Evolutionary conservation across 441 rosid species (phyloP).

Genomic region (Breynia disticha): DNA sequence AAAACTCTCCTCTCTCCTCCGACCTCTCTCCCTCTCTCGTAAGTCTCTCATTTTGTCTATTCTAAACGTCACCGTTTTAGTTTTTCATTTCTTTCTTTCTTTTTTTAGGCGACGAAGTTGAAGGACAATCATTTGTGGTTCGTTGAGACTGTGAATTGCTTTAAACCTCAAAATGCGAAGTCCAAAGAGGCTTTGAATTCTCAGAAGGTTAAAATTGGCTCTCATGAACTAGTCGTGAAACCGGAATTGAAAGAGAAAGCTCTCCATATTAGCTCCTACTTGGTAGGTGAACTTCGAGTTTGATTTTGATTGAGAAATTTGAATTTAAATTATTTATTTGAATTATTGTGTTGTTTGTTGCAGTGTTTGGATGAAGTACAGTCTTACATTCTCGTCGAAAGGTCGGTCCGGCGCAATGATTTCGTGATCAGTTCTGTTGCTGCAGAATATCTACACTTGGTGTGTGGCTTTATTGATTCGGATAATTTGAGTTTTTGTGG

Average conservation of each 20-base stretch:
- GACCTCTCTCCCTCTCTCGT: constrained; percentile 53
- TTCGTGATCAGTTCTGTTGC: constrained; percentile 33
- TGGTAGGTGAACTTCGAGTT: constrained; percentile 33
- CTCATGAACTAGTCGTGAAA: constrained; percentile 43
- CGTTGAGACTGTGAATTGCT: constrained; percentile 44
- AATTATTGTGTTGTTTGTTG: constrained; percentile 7
- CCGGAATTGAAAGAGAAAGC: constrained; percentile 65
- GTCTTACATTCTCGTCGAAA: constrained; percentile 72
- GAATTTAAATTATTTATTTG: neutral
- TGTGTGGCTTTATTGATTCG: constrained; percentile 25
- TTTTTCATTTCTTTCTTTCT: neutral
- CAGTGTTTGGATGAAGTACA: constrained; percentile 95
- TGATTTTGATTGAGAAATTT: neutral
- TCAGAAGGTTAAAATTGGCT: constrained; percentile 40
- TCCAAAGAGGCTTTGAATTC: constrained; percentile 76
- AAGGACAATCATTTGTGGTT: constrained; percentile 70
- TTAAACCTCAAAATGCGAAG: constrained; percentile 50
- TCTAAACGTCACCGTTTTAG: neutral
- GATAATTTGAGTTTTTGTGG: neutral
- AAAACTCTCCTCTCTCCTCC: constrained; percentile 44
- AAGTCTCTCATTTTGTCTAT: constrained; percentile 12
- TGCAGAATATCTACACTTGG: constrained; percentile 57
- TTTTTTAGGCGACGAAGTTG: constrained; percentile 55
- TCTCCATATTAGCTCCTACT: constrained; percentile 52
- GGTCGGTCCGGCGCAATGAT: constrained; percentile 35